Conservation (phyloP, 306 rosid genomes). For the Cucurbita ficifolia region DNA sequence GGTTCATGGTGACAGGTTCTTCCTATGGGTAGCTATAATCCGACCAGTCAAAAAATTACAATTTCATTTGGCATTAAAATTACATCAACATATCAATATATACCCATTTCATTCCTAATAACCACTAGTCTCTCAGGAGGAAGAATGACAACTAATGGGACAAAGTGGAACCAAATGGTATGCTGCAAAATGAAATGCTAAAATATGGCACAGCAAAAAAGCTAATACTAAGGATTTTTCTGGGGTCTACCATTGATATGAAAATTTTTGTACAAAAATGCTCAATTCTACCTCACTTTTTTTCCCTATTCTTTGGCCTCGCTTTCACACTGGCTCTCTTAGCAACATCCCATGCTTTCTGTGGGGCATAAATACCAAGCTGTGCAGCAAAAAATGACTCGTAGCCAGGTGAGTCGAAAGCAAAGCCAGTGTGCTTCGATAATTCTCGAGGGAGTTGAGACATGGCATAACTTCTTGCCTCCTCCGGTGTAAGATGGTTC, state of each 20-base stretch:
- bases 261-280: constrained; percentile 35
- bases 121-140: neutral
- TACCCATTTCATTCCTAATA: neutral
- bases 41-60: neutral
- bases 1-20: neutral
- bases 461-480: constrained; percentile 71
- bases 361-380: constrained; percentile 63
- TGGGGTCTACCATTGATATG: neutral
- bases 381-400: constrained; percentile 89
- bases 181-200: constrained; percentile 1
- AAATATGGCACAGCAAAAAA: constrained; percentile 12
- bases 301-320: constrained; percentile 26
- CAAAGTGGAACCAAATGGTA: neutral
- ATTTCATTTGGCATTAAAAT: neutral
- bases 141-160: neutral
- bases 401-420: constrained; percentile 87
- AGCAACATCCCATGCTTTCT: constrained; percentile 96
- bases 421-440: constrained; percentile 89
- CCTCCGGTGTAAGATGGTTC: constrained; percentile 47
- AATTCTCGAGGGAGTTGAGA: constrained; percentile 67
- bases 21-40: neutral
- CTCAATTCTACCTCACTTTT: constrained; percentile 28
- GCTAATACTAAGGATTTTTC: neutral
- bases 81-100: neutral
- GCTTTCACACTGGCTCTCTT: constrained; percentile 77